Conservation (phyloP, 2,329 filamentous ascomycete genomes). For the Teratosphaeriaceae sp. region DNA sequence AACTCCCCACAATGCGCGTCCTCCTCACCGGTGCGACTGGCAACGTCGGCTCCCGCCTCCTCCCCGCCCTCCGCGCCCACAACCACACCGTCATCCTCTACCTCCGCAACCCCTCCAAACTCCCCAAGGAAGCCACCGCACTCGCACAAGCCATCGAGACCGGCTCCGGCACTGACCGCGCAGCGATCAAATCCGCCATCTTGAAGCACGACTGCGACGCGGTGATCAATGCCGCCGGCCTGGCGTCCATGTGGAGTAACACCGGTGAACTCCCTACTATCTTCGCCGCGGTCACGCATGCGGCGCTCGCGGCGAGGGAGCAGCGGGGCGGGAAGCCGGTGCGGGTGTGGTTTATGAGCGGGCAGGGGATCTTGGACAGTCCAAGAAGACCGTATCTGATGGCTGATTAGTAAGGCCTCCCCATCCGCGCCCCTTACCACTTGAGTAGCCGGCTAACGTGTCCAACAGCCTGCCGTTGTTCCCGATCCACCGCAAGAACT, state of each 20-base stretch:
- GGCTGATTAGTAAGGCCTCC: conserved; percentile 3
- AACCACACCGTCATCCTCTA: conserved; percentile 33
- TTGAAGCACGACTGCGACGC: conserved; percentile 33
- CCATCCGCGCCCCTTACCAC: neutral
- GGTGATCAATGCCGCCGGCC: conserved; percentile 36
- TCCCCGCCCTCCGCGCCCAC: conserved; percentile 25
- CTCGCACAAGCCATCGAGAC: conserved; percentile 21
- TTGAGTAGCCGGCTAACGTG: neutral
- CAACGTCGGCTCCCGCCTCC: conserved; percentile 14
- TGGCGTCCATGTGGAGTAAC: conserved; percentile 34
- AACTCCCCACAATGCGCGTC: conserved; percentile 9
- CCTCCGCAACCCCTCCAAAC: conserved; percentile 34
- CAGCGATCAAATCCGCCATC: conserved; percentile 31
- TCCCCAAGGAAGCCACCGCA: conserved; percentile 30
- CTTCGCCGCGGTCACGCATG: conserved; percentile 31
- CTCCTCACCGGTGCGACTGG: conserved; percentile 16
- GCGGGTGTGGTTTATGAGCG: conserved; percentile 35
- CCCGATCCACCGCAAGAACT: conserved; percentile 1
- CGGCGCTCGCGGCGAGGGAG: conserved; percentile 27
- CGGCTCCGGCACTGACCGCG: conserved; percentile 30
- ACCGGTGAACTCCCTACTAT: conserved; percentile 33
- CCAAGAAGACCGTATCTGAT: conserved; percentile 3
- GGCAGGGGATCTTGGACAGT: conserved; percentile 28
- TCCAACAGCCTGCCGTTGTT: neutral
- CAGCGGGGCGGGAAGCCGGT: conserved; percentile 29